Percentiles rank a stretch among this genome's conserved stretches.
These are phyloP conservation scores for Stagonosporopsis tanaceti DNA, from an alignment of 2,329 filamentous ascomycete species.

Conservation along the genomic window DNA sequence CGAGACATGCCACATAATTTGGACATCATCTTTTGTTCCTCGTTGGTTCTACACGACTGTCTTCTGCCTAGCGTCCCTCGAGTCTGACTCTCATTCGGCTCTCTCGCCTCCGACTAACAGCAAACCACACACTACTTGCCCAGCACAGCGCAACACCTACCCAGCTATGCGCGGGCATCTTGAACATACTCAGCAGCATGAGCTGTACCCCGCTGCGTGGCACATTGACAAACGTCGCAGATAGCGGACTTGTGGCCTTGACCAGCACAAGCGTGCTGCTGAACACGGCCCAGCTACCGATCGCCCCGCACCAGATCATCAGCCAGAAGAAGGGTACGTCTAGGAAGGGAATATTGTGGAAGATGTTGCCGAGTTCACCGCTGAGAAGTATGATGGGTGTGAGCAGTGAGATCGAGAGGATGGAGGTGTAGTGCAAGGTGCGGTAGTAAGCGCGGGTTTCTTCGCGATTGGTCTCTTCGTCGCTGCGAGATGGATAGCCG, in stretches of 20 bases:
- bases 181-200: conserved; percentile 57
- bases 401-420: conserved; percentile 59
- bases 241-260: conserved; percentile 60
- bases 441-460: conserved; percentile 62
- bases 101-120: conserved; percentile 53
- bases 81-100: conserved; percentile 38
- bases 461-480: conserved; percentile 50
- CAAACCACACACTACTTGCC: conserved; percentile 60
- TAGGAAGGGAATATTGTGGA: conserved; percentile 62
- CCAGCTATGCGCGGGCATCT: conserved; percentile 61
- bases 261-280: conserved; percentile 58
- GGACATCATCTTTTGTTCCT: neutral
- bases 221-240: conserved; percentile 59
- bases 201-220: conserved; percentile 60
- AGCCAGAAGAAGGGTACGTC: conserved; percentile 66
- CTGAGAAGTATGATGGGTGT: conserved; percentile 60
- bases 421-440: conserved; percentile 61
- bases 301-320: conserved; percentile 58
- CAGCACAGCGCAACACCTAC: conserved; percentile 61
- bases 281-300: conserved; percentile 60
- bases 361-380: conserved; percentile 59
- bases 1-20: neutral
- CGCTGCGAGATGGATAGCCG: conserved; percentile 45
- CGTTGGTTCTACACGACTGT: neutral
- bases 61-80: conserved; percentile 32